phyloP scores from a whole-genome alignment of 108 stramenopile genomes.

The Nitzschia putrida region DNA sequence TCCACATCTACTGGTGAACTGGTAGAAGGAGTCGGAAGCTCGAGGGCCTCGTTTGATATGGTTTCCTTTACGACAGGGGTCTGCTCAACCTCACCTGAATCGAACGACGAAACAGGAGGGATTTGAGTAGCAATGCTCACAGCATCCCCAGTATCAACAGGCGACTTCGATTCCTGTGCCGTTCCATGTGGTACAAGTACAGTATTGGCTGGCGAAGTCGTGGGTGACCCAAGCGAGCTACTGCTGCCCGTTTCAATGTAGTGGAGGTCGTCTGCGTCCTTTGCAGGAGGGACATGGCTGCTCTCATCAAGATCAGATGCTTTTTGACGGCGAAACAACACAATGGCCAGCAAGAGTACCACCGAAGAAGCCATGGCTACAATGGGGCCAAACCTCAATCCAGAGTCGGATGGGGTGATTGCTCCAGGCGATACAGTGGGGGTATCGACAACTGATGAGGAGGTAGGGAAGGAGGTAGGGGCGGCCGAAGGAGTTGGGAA shows the following conservation, averaged over 20 bases:
- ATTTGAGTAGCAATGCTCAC: background rate
- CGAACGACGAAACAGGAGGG: background rate
- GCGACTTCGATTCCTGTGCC: background rate
- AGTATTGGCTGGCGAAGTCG: background rate
- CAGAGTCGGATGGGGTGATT: background rate
- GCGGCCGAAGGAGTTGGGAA: too few relatives aligned
- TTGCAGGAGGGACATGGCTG: background rate
- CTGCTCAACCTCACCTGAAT: background rate
- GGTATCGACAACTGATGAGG: background rate
- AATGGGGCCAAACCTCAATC: slow-evolving; percentile 3
- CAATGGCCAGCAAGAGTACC: background rate
- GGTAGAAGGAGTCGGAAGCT: background rate
- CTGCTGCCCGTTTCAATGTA: slow-evolving; percentile 1
- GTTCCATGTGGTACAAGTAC: background rate
- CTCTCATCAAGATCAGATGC: background rate
- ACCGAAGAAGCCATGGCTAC: slow-evolving; percentile 4
- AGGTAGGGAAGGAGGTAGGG: background rate
- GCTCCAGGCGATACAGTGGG: background rate
- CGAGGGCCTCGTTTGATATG: background rate
- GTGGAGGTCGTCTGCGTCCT: background rate
- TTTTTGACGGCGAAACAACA: background rate
- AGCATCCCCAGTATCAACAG: background rate
- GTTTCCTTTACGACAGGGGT: background rate
- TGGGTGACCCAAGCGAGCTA: background rate
- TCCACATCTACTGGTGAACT: background rate